Conservation (phyloP, 495 filamentous ascomycete species). For the Platismatia glauca region DNA sequence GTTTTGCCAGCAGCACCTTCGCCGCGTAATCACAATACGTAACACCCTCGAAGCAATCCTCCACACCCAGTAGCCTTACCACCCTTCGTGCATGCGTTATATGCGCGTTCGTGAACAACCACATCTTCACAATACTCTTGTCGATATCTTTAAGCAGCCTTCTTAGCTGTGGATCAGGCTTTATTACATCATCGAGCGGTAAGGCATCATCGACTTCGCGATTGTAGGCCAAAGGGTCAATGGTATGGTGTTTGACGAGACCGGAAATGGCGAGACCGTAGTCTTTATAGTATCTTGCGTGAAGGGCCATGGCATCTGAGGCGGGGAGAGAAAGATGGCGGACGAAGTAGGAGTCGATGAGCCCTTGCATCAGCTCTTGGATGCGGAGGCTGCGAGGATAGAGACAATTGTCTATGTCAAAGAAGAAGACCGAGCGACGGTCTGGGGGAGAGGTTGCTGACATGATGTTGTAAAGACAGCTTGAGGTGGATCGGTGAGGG, state of each 20-base stretch:
- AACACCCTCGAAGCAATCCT: constrained; percentile 85
- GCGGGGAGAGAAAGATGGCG: constrained; percentile 62
- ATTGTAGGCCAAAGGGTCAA: constrained; percentile 94
- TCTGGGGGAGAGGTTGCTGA: constrained; percentile 5
- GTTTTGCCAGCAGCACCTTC: constrained; percentile 71
- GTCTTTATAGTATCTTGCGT: constrained; percentile 84
- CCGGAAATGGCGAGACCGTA: constrained; percentile 98
- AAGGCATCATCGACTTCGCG: constrained; percentile 88
- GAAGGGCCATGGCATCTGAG: constrained; percentile 71
- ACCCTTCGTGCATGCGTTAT: constrained; percentile 79
- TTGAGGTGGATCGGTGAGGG: not conserved
- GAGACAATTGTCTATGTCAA: constrained; percentile 95
- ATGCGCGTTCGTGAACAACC: constrained; percentile 96
- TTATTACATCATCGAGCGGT: constrained; percentile 75
- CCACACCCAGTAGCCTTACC: constrained; percentile 66
- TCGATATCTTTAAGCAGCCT: constrained; percentile 72
- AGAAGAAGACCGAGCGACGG: constrained; percentile 60
- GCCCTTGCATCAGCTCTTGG: constrained; percentile 61
- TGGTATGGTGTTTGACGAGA: constrained; percentile 85
- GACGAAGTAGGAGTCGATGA: constrained; percentile 76
- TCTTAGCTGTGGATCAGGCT: constrained; percentile 63
- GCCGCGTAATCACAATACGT: constrained; percentile 82
- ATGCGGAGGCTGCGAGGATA: constrained; percentile 49
- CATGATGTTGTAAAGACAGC: not conserved
- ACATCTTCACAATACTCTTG: constrained; percentile 66